Conservation (phyloP, 2,329 filamentous ascomycete species). For the Sporothrix mexicana region DNA sequence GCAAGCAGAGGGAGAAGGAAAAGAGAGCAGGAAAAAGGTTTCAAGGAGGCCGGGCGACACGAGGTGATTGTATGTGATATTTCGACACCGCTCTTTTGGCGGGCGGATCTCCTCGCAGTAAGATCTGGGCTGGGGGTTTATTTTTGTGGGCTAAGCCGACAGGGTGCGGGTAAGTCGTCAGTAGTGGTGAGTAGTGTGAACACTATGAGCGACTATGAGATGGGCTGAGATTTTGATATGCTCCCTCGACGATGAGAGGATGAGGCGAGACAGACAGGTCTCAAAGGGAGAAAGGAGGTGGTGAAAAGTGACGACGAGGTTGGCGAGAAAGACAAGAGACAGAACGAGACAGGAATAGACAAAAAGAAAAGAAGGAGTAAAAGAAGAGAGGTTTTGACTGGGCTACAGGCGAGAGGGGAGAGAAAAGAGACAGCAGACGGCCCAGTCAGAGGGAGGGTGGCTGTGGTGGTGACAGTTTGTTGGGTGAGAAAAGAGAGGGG, state of each 20-base stretch:
- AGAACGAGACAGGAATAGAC: not conserved
- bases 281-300: conserved; percentile 14
- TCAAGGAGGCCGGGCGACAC: conserved; percentile 29
- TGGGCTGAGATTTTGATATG: conserved; percentile 18
- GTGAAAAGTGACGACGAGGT: conserved; percentile 1
- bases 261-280: conserved; percentile 6
- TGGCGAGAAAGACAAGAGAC: conserved; percentile 15
- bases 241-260: conserved; percentile 10
- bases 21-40: conserved; percentile 12
- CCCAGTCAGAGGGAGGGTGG: conserved; percentile 14
- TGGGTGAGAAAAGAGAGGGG: conserved; percentile 28
- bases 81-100: conserved; percentile 39
- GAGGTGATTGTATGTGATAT: conserved; percentile 27
- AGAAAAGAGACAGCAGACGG: conserved; percentile 1
- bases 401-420: not conserved
- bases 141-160: conserved; percentile 28
- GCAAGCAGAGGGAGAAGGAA: not conserved
- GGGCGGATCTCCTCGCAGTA: conserved; percentile 34
- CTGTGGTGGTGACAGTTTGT: conserved; percentile 27
- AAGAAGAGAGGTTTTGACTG: not conserved
- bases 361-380: conserved; percentile 5
- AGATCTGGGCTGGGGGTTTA: conserved; percentile 26
- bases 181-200: conserved; percentile 12
- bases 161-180: not conserved
- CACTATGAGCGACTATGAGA: not conserved